These are phyloP conservation scores for Zasmidium cellare DNA, from an alignment of 2,329 filamentous ascomycete genomes.

Conservation along the genomic window DNA sequence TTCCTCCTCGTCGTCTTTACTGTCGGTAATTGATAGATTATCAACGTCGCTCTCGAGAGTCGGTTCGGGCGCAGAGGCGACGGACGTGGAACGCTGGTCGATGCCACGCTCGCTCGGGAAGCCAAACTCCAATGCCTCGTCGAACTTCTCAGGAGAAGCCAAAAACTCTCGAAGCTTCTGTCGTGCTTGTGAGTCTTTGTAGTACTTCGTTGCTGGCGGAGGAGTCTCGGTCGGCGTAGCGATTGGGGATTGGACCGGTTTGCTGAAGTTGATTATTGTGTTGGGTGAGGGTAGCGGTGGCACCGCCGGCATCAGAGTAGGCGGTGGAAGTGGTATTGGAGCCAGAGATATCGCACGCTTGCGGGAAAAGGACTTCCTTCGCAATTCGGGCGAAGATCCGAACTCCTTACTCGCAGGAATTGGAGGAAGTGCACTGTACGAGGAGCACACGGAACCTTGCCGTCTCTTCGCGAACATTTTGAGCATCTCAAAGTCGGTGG, in stretches of 20 bases:
- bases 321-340: slow-evolving; percentile 32
- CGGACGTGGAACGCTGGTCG: slow-evolving; percentile 10
- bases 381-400: slow-evolving; percentile 1
- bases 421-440: slow-evolving; percentile 11
- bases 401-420: background rate
- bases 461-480: slow-evolving; percentile 9
- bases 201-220: slow-evolving; percentile 57
- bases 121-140: slow-evolving; percentile 91
- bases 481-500: slow-evolving; percentile 9
- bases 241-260: slow-evolving; percentile 4
- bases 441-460: slow-evolving; percentile 16
- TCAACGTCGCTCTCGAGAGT: slow-evolving; percentile 10
- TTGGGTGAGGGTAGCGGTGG: slow-evolving; percentile 21
- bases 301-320: slow-evolving; percentile 26
- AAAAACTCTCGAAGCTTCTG: slow-evolving; percentile 83
- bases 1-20: slow-evolving; percentile 17
- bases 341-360: slow-evolving; percentile 25
- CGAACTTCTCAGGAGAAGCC: slow-evolving; percentile 89
- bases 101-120: slow-evolving; percentile 58
- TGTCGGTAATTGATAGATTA: slow-evolving; percentile 12
- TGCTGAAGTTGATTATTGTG: slow-evolving; percentile 5
- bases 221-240: slow-evolving; percentile 2
- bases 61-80: slow-evolving; percentile 18
- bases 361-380: slow-evolving; percentile 19
- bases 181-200: slow-evolving; percentile 85